Conservation (phyloP, 805 yeast genomes). For the Nakazawaea sp. region DNA sequence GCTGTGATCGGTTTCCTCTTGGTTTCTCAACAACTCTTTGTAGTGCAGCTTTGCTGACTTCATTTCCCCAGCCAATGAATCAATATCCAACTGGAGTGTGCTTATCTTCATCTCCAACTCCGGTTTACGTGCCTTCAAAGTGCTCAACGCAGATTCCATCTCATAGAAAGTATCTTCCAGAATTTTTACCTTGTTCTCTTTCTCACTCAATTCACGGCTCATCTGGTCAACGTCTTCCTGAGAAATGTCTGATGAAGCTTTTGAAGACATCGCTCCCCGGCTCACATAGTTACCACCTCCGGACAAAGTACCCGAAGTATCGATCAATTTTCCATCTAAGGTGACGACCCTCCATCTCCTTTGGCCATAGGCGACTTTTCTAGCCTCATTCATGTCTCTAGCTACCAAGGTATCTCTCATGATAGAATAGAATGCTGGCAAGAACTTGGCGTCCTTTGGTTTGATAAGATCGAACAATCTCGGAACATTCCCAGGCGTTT, state of each 20-base stretch:
- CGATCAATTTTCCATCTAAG: constrained; percentile 85
- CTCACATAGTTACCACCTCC: constrained; percentile 83
- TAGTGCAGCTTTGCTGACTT: constrained; percentile 37
- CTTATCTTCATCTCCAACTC: constrained; percentile 57
- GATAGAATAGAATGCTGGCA: constrained; percentile 86
- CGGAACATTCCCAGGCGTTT: constrained; percentile 71
- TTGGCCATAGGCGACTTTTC: constrained; percentile 69
- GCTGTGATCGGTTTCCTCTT: constrained; percentile 14
- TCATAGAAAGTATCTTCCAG: constrained; percentile 45
- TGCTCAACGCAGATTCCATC: constrained; percentile 54
- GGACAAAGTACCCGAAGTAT: constrained; percentile 89
- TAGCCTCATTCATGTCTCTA: constrained; percentile 68
- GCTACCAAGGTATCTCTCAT: constrained; percentile 87
- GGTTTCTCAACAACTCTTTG: constrained; percentile 23
- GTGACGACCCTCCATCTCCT: constrained; percentile 87
- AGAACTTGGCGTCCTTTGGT: constrained; percentile 60
- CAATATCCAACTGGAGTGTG: constrained; percentile 56
- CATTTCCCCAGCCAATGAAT: constrained; percentile 48
- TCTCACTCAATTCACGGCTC: constrained; percentile 40
- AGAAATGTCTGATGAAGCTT: constrained; percentile 31
- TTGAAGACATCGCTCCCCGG: constrained; percentile 71
- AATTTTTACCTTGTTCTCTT: constrained; percentile 46
- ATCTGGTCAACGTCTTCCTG: constrained; percentile 51
- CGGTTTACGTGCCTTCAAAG: constrained; percentile 61
- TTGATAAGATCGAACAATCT: constrained; percentile 78